Evolutionary conservation across 1,284 basidiomycete genomes (phyloP), one percentile per base, ranked within the genome.

Genomic region (Filobasidium uniguttulatum): DNA sequence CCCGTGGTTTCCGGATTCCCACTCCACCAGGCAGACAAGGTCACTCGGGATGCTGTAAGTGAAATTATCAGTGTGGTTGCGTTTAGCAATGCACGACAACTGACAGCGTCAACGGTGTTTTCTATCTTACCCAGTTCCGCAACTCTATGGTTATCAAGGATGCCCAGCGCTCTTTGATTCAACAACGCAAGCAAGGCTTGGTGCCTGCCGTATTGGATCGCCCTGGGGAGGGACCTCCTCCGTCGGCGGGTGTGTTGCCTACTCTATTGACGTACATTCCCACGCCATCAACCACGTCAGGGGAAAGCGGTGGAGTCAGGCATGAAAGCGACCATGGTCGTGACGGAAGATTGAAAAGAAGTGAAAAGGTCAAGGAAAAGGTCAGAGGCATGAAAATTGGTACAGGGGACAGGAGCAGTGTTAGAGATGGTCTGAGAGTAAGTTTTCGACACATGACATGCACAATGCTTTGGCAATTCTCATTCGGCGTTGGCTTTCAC

Each of bases 1-100:
- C 54, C 54, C 15, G 54, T 55, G 17, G 50, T 55, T 20, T 48
- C 54, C 30, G 54, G 54, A 12, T 55, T 55, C 46, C 54, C 54
- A n/a, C 44, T 55, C 22, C 50, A 55, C 35, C 44, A 40, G 26
- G 54, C 54, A 19, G 54, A 55, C 44, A 40, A 55, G 35, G 44
- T 43, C 17, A 55, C 54, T 6, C 49, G 51, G 12, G 46, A 55
- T 34, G 48, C 49, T 17, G 53, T 54, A 37, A 48, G 53, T 54
- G 9, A 5, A n/a, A n/a, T n/a, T n/a, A n/a, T n/a, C n/a, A n/a
- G n/a, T n/a, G n/a, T n/a, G n/a, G n/a, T n/a, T n/a, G n/a, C n/a
- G n/a, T n/a, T n/a, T n/a, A n/a, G n/a, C n/a, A n/a, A n/a, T n/a
- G n/a, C n/a, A n/a, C n/a, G n/a, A n/a, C n/a, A n/a, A n/a, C n/a